Conservation (phyloP, 2,329 filamentous ascomycete species). For the Fusarium circinatum region DNA sequence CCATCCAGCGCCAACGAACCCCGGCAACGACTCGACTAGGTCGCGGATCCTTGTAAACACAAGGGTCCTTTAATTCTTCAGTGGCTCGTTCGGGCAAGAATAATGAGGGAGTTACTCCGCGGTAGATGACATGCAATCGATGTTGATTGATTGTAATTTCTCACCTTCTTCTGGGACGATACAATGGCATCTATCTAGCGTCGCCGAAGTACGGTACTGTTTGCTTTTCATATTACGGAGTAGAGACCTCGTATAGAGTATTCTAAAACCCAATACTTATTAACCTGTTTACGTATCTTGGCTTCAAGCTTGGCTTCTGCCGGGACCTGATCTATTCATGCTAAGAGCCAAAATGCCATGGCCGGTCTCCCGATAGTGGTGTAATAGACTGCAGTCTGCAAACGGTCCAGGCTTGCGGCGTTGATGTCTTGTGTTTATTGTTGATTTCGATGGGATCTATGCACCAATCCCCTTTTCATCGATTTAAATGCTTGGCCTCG, state of each 20-base stretch:
- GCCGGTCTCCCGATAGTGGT: conserved; percentile 23
- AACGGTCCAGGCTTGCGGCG: conserved; percentile 14
- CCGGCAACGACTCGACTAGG: conserved; percentile 13
- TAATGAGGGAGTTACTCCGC: background rate
- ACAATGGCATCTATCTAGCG: background rate
- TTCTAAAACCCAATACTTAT: background rate
- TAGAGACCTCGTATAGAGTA: background rate
- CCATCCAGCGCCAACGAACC: conserved; percentile 6
- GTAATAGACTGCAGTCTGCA: conserved; percentile 33
- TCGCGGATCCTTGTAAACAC: conserved; percentile 19
- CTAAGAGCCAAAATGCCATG: conserved; percentile 26
- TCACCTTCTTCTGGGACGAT: background rate
- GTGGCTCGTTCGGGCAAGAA: conserved; percentile 24
- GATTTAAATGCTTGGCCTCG: conserved; percentile 11
- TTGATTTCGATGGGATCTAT: conserved; percentile 7
- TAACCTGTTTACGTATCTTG: conserved; percentile 11
- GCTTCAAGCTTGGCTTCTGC: conserved; percentile 20
- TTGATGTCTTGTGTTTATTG: conserved; percentile 21
- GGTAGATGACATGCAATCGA: background rate
- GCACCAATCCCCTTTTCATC: conserved; percentile 23
- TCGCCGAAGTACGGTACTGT: background rate
- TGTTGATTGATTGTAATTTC: background rate
- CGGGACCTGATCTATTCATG: conserved; percentile 24
- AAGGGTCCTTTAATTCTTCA: conserved; percentile 27
- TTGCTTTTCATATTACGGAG: background rate